phyloP scores from a whole-genome alignment of 805 yeast species.

The Sporopachydermia quercuum region DNA sequence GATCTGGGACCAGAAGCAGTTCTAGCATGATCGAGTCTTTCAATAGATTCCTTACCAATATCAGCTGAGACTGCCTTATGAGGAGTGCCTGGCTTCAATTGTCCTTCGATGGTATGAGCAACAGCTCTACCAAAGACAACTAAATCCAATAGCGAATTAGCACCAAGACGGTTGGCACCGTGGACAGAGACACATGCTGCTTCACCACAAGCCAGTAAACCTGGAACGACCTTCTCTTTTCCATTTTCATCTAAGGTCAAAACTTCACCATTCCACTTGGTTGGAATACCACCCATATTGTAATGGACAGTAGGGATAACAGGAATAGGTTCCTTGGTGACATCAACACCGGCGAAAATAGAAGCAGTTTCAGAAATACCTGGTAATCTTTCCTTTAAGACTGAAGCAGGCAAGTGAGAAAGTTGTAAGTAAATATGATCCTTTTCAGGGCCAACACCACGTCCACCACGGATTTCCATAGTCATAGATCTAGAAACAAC shows the following conservation, averaged over 20 bases:
- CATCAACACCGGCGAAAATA: constrained; percentile 98
- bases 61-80: constrained; percentile 72
- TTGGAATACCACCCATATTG: constrained; percentile 99
- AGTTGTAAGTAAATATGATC: constrained; percentile 94
- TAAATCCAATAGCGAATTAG: constrained; percentile 89
- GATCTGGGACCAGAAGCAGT: constrained; percentile 67
- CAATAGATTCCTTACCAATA: constrained; percentile 79
- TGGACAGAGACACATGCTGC: constrained; percentile 98
- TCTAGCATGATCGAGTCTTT: constrained; percentile 79
- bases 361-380: constrained; percentile 99
- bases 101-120: constrained; percentile 76
- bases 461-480: constrained; percentile 95
- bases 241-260: constrained; percentile 72
- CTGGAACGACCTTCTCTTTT: constrained; percentile 82
- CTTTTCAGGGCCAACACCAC: constrained; percentile 95
- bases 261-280: constrained; percentile 94
- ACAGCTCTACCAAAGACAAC: constrained; percentile 99
- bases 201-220: constrained; percentile 95
- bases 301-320: constrained; percentile 96
- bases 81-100: constrained; percentile 78
- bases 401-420: constrained; percentile 84
- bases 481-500: constrained; percentile 97
- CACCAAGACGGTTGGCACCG: constrained; percentile 99
- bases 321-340: constrained; percentile 98
- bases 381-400: constrained; percentile 88